These are phyloP conservation scores for Alnus rubra DNA, from an alignment of 306 rosid species.

Conservation along the genomic window DNA sequence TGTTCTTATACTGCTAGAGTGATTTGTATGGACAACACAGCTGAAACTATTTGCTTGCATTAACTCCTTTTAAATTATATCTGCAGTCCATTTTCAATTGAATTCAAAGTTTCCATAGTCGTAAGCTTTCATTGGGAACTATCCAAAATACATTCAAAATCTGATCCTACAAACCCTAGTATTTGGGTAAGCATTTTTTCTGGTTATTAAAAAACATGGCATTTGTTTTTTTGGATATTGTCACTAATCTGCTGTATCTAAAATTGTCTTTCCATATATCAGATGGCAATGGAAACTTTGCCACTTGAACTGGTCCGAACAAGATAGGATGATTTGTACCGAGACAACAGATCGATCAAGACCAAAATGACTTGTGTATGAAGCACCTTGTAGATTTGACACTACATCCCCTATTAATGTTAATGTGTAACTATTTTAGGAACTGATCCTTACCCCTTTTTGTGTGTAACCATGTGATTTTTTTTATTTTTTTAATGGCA, in stretches of 20 bases:
- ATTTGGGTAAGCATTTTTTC: conserved; percentile 66
- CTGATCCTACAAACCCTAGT: conserved; percentile 80
- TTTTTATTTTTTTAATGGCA: no score
- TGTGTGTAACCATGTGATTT: neutral
- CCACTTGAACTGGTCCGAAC: conserved; percentile 81
- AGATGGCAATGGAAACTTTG: conserved; percentile 83
- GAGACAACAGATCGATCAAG: conserved; percentile 5
- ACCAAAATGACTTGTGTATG: conserved; percentile 7
- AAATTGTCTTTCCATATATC: conserved; percentile 23
- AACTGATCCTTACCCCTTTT: neutral
- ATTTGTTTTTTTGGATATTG: conserved; percentile 6
- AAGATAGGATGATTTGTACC: conserved; percentile 35
- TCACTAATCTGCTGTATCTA: conserved; percentile 17
- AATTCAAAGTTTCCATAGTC: conserved; percentile 71
- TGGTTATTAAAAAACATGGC: neutral
- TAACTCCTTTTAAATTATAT: conserved; percentile 11
- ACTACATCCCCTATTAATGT: neutral
- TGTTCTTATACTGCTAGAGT: neutral
- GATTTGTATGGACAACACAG: conserved; percentile 3
- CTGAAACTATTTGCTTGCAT: neutral
- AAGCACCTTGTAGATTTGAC: conserved; percentile 9
- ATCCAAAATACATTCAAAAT: conserved; percentile 60
- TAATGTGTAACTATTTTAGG: neutral
- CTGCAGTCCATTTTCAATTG: conserved; percentile 90
- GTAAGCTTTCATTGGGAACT: conserved; percentile 78